Conservation (phyloP, 2,329 filamentous ascomycete genomes). For the Periglandula ipomoeae region DNA sequence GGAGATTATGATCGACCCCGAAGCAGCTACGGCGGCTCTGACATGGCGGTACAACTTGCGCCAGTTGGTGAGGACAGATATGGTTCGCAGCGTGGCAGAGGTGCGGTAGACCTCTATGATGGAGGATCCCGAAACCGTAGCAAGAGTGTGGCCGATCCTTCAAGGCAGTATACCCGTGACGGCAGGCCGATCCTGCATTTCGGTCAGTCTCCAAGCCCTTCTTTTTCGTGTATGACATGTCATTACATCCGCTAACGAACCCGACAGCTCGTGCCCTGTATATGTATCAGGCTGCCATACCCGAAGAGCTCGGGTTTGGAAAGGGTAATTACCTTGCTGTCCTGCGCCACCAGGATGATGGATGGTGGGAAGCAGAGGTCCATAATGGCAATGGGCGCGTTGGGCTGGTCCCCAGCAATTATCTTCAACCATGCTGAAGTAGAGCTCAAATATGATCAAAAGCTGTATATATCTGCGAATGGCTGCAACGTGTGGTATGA, state of each 20-base stretch:
- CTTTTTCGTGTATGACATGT: conserved; percentile 13
- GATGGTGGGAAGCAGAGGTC: conserved; percentile 98
- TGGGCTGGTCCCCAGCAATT: conserved; percentile 61
- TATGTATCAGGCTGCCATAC: conserved; percentile 87
- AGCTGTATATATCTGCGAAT: conserved; percentile 2
- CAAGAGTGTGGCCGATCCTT: conserved; percentile 76
- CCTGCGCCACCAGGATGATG: conserved; percentile 86
- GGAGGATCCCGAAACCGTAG: conserved; percentile 52
- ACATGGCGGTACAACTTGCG: conserved; percentile 62
- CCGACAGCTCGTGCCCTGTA: conserved; percentile 82
- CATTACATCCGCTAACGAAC: background rate
- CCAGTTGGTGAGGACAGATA: conserved; percentile 47
- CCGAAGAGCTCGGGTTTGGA: conserved; percentile 83
- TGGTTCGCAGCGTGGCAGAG: conserved; percentile 45
- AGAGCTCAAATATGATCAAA: background rate
- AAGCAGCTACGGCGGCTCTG: conserved; percentile 40
- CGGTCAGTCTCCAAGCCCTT: conserved; percentile 52
- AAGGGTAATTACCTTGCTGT: conserved; percentile 91
- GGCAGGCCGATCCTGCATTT: conserved; percentile 86
- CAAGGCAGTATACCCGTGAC: conserved; percentile 75
- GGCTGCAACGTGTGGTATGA: background rate
- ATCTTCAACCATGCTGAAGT: conserved; percentile 44
- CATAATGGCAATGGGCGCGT: conserved; percentile 54
- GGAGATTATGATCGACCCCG: conserved; percentile 38
- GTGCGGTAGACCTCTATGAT: conserved; percentile 49